These are phyloP conservation scores for Eimeria tenella DNA, from an alignment of 169 alveolate genomes.

Conservation along the genomic window DNA sequence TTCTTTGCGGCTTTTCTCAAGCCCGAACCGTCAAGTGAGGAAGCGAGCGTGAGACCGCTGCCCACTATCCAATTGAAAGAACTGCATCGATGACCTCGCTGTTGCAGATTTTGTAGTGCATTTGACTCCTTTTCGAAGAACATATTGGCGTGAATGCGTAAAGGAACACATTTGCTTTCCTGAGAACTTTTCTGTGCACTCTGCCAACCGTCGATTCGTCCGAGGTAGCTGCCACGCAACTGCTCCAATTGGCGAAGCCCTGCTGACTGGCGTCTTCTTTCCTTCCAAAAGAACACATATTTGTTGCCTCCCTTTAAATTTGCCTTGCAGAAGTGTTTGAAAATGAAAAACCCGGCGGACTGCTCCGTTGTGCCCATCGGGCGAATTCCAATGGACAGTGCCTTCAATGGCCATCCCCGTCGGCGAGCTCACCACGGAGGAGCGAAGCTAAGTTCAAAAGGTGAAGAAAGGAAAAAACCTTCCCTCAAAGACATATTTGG, in stretches of 20 bases:
- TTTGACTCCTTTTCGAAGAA: not conserved
- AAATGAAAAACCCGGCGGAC: not conserved
- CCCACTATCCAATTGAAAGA: not conserved
- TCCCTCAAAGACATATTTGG: not conserved
- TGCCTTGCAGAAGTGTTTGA: not conserved
- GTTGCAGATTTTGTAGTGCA: not conserved
- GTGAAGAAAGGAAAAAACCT: not conserved
- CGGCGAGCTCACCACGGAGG: conserved; percentile 10
- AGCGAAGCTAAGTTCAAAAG: not conserved
- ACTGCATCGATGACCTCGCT: not conserved
- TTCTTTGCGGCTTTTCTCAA: not conserved
- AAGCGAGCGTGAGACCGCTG: conserved; percentile 11
- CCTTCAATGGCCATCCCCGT: conserved; percentile 42
- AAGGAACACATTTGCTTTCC: not conserved
- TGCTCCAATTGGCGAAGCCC: not conserved
- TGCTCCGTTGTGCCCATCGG: conserved; percentile 22
- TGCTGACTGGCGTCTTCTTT: not conserved
- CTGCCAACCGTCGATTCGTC: not conserved
- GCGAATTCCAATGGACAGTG: not conserved
- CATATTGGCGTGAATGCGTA: not conserved
- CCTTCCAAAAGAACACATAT: not conserved
- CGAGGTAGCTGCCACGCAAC: not conserved
- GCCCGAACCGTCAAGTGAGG: not conserved
- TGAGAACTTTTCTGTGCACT: too few relatives aligned
- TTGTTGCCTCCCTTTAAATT: not conserved